Conservation (phyloP, 345 rosid genomes). For the Eutrema heterophyllum region DNA sequence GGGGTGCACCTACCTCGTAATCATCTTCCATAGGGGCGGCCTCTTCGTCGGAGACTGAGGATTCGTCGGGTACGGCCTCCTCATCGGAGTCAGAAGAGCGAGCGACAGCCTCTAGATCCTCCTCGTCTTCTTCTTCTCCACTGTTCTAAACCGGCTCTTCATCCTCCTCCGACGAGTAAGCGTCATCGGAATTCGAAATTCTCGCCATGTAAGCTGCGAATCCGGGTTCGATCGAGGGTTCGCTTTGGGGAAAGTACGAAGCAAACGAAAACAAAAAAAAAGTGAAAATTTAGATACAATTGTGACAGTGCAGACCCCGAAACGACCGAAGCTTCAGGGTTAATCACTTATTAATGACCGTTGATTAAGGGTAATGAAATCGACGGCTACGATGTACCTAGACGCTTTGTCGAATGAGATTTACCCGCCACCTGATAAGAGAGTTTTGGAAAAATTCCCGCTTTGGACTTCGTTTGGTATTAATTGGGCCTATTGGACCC, state of each 20-base stretch:
- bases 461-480: neutral
- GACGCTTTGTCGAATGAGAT: neutral
- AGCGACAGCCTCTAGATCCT: slow-evolving; percentile 90
- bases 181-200: slow-evolving; percentile 48
- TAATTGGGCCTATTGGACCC: neutral
- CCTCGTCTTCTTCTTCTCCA: slow-evolving; percentile 68
- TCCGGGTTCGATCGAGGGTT: slow-evolving; percentile 32
- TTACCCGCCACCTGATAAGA: slow-evolving; percentile 12
- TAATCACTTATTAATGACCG: neutral
- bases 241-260: neutral
- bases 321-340: neutral
- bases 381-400: slow-evolving; percentile 1
- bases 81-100: slow-evolving; percentile 71
- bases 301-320: neutral
- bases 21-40: slow-evolving; percentile 26
- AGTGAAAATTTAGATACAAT: neutral
- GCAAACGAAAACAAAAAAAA: neutral
- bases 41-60: slow-evolving; percentile 41
- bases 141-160: slow-evolving; percentile 58
- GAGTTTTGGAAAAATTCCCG: neutral
- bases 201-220: slow-evolving; percentile 53
- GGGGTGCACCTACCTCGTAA: slow-evolving; percentile 29
- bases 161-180: slow-evolving; percentile 47
- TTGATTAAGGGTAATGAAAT: neutral
- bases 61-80: slow-evolving; percentile 27